A percentile compares a stretch with the other conserved stretches of the same genome.
Evolutionary conservation across 768 basidiomycete species (phyloP).

Genomic region (Kwoniella botswanensis): DNA sequence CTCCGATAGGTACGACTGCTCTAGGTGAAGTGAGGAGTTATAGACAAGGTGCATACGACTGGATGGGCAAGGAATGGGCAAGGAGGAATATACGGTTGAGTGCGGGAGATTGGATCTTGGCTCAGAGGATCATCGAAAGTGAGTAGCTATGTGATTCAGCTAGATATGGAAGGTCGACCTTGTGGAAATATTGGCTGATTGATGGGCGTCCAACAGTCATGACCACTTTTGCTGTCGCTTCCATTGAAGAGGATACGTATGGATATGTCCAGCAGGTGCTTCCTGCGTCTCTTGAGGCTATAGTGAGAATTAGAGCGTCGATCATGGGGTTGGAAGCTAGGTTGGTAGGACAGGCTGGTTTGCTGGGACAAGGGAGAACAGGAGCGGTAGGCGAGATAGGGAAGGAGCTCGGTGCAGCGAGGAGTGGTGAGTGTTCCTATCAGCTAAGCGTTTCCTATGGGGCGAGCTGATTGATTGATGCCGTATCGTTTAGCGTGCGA

Average conservation of each 20-base stretch:
- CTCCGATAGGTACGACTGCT: constrained; percentile 25
- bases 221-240: constrained; percentile 45
- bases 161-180: too few relatives aligned
- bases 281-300: constrained; percentile 48
- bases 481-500: constrained; percentile 40
- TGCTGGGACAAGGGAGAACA: constrained; percentile 15
- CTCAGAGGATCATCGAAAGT: constrained; percentile 40
- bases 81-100: constrained; percentile 20
- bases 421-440: constrained; percentile 12
- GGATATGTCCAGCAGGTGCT: constrained; percentile 54
- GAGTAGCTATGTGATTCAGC: constrained; percentile 24
- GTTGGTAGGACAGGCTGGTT: constrained; percentile 23
- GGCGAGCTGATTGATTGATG: constrained; percentile 2
- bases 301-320: constrained; percentile 41
- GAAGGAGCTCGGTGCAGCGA: constrained; percentile 13
- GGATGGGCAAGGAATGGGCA: constrained; percentile 45
- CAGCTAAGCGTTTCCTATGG: not conserved
- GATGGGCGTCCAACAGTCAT: constrained; percentile 36
- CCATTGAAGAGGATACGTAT: constrained; percentile 53
- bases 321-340: constrained; percentile 36
- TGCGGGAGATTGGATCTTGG: constrained; percentile 12
- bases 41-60: constrained; percentile 25
- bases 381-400: constrained; percentile 19
- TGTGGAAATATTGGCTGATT: not conserved
- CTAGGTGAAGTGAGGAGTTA: constrained; percentile 32